Conservation (phyloP, 495 filamentous ascomycete species). For the Platismatia glauca region DNA sequence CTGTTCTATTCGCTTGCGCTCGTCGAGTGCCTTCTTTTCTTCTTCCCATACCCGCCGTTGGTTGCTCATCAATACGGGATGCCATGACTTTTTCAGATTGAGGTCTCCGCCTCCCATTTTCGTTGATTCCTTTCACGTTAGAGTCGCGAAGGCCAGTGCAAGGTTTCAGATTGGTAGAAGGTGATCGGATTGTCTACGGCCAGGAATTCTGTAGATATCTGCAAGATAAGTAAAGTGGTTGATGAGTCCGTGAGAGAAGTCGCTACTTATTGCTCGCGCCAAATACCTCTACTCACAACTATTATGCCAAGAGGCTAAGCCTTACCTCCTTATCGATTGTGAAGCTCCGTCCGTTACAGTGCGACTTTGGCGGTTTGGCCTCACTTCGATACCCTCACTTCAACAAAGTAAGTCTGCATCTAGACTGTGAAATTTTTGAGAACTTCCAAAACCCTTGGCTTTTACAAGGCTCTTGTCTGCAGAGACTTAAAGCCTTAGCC, state of each 20-base stretch:
- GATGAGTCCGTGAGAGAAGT: too few species aligned
- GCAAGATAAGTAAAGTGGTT: not conserved
- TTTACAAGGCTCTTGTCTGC: not conserved
- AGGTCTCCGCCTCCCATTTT: slow-evolving; percentile 76
- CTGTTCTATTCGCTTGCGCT: slow-evolving; percentile 83
- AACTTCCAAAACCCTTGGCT: not conserved
- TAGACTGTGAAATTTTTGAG: not conserved
- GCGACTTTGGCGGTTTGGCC: too few species aligned
- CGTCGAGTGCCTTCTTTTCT: slow-evolving; percentile 88
- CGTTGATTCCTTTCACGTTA: slow-evolving; percentile 5
- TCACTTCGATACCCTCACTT: not conserved
- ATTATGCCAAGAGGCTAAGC: slow-evolving; percentile 11
- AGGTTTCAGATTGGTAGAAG: not conserved
- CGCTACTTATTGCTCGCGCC: not conserved
- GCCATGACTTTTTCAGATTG: slow-evolving; percentile 98
- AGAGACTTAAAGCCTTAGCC: slow-evolving; percentile 18
- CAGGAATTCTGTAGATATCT: not conserved
- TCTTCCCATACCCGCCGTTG: slow-evolving; percentile 76
- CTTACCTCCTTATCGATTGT: slow-evolving; percentile 2
- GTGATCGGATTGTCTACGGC: not conserved
- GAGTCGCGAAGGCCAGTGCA: not conserved
- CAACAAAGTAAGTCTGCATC: not conserved
- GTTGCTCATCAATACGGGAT: slow-evolving; percentile 74
- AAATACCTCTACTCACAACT: not conserved
- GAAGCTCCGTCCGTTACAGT: not conserved